Base-by-base conservation (phyloP, 179 eudicot genomes). In the Silene vulgaris region DNA sequence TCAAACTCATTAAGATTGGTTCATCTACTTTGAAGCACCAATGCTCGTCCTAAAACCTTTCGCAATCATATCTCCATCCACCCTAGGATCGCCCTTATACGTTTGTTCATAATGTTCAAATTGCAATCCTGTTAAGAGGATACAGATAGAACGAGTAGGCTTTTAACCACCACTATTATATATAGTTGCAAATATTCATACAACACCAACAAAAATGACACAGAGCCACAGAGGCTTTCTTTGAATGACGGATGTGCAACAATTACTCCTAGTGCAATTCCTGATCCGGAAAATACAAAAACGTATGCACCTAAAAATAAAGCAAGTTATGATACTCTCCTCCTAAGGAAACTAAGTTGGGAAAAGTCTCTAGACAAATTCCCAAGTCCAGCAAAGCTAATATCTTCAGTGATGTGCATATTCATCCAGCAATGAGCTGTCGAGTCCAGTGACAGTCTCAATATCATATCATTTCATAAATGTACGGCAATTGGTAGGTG, bases 391-490 rank as follows among this genome's bases (percentile, higher is more conserved):
- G 45, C 43, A 45, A 62, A 71, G 21, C 43, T 45, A 62, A 50
- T 59, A 54, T 0, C 40, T 54, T 54, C 32, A 19, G 1, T 11
- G 17, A 48, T 45, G 35, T 71, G 59, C 48, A 61, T 56, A 61
- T 56, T 43, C 28, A 40, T 64, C 71, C 32, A 29, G 21, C 3
- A 77, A 20, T 72, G 80, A 50, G 80, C 45, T 78, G 80, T 78
- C 26, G 43, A 72, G 45, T 23, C 2, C 23, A 13, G 16, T 65
- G 63, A 67, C 45, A 19, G 21, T 50, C 63, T 28, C 64, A 23
- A 72, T 54, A 35, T 23, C 76, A 65, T 65, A 54, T 48, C 14
- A 72, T 54, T 21, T 23, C 76, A 65, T 65, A 54, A 65, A 65
- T 78, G 54, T 65, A 76, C 19, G 7, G n/a, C 3, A 59, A 19